These are phyloP conservation scores for Cladophialophora yegresii DNA, from an alignment of 2,329 filamentous ascomycete species.

Conservation along the genomic window DNA sequence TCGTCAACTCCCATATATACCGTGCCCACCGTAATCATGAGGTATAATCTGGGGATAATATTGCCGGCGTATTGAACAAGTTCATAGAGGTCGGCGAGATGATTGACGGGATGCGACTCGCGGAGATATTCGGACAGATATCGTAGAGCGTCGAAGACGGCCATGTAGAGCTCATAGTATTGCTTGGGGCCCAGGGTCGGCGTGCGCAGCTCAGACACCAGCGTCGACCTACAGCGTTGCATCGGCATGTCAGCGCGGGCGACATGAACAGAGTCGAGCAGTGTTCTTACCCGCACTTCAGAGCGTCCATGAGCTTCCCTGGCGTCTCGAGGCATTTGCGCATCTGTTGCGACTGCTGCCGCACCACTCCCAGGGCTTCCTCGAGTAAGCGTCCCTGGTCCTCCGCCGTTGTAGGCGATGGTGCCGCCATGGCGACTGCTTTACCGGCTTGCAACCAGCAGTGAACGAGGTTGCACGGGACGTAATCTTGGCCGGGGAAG, in stretches of 20 bases:
- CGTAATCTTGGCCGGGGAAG: not conserved
- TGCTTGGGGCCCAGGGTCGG: conserved; percentile 98
- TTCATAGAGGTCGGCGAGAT: conserved; percentile 96
- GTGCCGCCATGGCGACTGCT: conserved; percentile 33
- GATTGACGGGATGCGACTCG: conserved; percentile 96
- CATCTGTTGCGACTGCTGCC: conserved; percentile 96
- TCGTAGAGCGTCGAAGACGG: conserved; percentile 95
- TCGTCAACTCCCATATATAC: conserved; percentile 99
- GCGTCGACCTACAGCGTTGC: conserved; percentile 70
- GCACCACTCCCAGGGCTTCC: conserved; percentile 93
- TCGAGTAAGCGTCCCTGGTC: conserved; percentile 91
- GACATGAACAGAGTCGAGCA: conserved; percentile 31
- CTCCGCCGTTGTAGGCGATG: conserved; percentile 60
- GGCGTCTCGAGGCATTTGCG: conserved; percentile 95
- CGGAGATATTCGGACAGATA: conserved; percentile 95
- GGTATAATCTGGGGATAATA: conserved; percentile 91
- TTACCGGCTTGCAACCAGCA: conserved; percentile 21
- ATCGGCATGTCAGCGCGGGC: not conserved
- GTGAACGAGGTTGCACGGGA: conserved; percentile 1
- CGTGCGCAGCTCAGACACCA: conserved; percentile 96
- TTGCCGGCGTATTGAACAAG: conserved; percentile 98
- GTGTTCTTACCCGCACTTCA: conserved; percentile 90
- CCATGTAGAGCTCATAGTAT: conserved; percentile 99
- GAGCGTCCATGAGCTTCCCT: conserved; percentile 98
- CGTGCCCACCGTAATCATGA: conserved; percentile 99